phyloP scores from a whole-genome alignment of 2,329 filamentous ascomycete species.

The Aspergillus sp. region DNA sequence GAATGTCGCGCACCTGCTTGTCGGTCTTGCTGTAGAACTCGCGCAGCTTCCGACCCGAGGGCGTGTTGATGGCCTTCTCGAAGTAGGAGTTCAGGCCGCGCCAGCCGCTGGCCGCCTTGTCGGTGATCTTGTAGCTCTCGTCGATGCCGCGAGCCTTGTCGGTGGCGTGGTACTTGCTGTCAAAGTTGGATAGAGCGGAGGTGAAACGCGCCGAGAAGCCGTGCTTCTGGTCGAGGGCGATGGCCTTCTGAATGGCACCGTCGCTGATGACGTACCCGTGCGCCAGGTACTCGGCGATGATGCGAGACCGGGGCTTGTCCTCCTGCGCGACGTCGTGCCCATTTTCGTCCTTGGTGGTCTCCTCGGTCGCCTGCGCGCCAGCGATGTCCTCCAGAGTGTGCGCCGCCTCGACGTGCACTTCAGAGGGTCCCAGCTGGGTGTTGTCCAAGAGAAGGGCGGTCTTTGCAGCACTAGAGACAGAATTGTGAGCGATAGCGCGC shows the following conservation, averaged over 20 bases:
- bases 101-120: constrained; percentile 67
- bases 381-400: constrained; percentile 64
- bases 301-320: constrained; percentile 92
- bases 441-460: constrained; percentile 96
- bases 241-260: constrained; percentile 74
- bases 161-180: constrained; percentile 81
- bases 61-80: constrained; percentile 84
- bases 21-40: constrained; percentile 82
- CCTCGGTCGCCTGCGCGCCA: constrained; percentile 58
- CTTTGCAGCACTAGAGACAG: constrained; percentile 68
- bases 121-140: constrained; percentile 75
- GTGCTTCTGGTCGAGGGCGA: constrained; percentile 87
- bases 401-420: constrained; percentile 76
- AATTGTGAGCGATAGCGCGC: background rate
- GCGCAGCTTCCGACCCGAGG: constrained; percentile 83
- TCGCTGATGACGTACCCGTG: constrained; percentile 86
- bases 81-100: constrained; percentile 82
- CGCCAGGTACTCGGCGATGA: constrained; percentile 93
- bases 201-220: constrained; percentile 81
- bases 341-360: constrained; percentile 53
- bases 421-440: constrained; percentile 77
- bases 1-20: constrained; percentile 91
- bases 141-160: constrained; percentile 85
- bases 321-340: constrained; percentile 79
- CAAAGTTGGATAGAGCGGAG: constrained; percentile 70